phyloP scores from a whole-genome alignment of 305 asterid genomes.

The Nicotiana rustica region DNA sequence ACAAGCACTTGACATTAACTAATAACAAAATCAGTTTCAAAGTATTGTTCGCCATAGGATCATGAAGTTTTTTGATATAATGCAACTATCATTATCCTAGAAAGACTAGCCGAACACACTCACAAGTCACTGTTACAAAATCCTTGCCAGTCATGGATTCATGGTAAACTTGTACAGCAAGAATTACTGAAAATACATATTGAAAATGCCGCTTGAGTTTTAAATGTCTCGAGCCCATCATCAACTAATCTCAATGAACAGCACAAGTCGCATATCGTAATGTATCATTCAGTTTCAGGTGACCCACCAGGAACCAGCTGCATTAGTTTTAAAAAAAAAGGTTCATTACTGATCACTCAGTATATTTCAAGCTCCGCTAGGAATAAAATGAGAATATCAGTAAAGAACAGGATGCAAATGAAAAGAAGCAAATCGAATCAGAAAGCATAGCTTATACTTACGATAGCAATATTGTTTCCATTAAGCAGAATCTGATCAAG shows the following conservation, averaged over 20 bases:
- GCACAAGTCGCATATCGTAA: background rate
- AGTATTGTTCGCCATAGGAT: background rate
- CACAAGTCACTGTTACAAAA: background rate
- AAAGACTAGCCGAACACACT: background rate
- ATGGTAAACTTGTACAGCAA: background rate
- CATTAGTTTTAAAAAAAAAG: slow-evolving; percentile 6
- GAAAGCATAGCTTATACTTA: slow-evolving; percentile 38
- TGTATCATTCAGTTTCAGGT: slow-evolving; percentile 50
- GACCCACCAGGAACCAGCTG: slow-evolving; percentile 66
- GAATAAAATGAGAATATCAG: background rate
- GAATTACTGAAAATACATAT: slow-evolving; percentile 9
- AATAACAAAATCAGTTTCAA: background rate
- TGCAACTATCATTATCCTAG: slow-evolving; percentile 8
- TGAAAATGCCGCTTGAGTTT: background rate
- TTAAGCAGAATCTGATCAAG: slow-evolving; percentile 93
- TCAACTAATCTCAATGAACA: slow-evolving; percentile 18
- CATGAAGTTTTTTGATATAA: slow-evolving; percentile 12
- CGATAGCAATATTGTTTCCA: slow-evolving; percentile 94
- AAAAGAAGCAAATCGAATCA: background rate
- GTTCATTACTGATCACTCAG: background rate
- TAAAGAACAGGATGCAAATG: background rate
- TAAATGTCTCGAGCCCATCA: background rate
- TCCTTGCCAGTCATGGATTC: background rate
- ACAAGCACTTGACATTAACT: background rate
- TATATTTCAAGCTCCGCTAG: background rate